Evolutionary conservation across 148 eudicot species (phyloP).

Genomic region (Camellia japonica): DNA sequence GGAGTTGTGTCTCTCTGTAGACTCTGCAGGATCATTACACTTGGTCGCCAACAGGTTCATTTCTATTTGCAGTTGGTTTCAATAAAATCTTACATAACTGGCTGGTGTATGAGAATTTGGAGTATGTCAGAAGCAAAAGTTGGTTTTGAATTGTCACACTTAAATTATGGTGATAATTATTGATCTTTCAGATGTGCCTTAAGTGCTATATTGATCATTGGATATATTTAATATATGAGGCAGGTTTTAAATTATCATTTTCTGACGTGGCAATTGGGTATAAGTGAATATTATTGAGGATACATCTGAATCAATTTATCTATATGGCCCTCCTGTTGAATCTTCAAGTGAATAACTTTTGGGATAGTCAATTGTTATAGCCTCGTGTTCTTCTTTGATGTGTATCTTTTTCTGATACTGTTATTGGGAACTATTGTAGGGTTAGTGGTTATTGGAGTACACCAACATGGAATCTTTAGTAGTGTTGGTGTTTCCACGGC

Average conservation of each 20-base stretch:
- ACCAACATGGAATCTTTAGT: slow-evolving; percentile 23
- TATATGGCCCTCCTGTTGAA: slow-evolving; percentile 8
- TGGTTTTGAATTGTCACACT: background rate
- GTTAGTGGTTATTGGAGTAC: slow-evolving; percentile 19
- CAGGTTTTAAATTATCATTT: slow-evolving; percentile 8
- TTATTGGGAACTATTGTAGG: slow-evolving; percentile 16
- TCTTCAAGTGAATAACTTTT: background rate
- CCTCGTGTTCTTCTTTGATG: slow-evolving; percentile 14
- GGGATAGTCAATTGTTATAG: slow-evolving; percentile 9
- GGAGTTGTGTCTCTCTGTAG: slow-evolving; percentile 2
- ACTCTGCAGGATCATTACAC: slow-evolving; percentile 18
- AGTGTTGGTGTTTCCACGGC: slow-evolving; percentile 37
- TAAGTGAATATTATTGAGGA: slow-evolving; percentile 10
- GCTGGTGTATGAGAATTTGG: background rate
- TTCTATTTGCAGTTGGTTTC: slow-evolving; percentile 3
- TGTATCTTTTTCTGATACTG: slow-evolving; percentile 11
- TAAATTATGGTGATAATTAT: background rate
- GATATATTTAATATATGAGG: slow-evolving; percentile 22
- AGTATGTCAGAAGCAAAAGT: background rate
- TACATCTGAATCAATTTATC: background rate
- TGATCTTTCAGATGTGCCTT: slow-evolving; percentile 20
- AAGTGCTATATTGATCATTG: slow-evolving; percentile 10
- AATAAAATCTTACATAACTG: background rate
- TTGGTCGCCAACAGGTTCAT: background rate
- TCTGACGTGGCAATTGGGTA: slow-evolving; percentile 15